phyloP scores from a whole-genome alignment of 2,329 filamentous ascomycete species.

The Colletotrichum aenigma region DNA sequence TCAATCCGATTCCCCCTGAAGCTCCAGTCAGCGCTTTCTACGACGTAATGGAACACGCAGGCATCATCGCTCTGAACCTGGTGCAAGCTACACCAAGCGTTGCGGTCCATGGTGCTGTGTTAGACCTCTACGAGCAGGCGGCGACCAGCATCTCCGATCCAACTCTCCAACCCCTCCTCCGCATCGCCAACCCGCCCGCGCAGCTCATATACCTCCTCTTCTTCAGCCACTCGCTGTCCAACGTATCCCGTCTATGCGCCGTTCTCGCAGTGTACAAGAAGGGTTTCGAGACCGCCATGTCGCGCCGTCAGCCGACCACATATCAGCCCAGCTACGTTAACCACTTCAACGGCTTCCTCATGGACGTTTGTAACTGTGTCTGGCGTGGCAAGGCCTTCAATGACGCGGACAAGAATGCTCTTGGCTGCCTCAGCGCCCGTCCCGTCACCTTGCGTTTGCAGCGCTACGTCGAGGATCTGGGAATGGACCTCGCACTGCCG shows the following conservation, averaged over 20 bases:
- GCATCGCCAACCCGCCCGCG: slow-evolving; percentile 71
- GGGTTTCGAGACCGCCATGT: slow-evolving; percentile 70
- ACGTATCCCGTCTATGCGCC: slow-evolving; percentile 71
- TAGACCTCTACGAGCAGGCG: slow-evolving; percentile 73
- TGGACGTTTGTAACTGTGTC: slow-evolving; percentile 85
- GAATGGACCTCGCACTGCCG: slow-evolving; percentile 49
- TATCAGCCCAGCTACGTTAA: slow-evolving; percentile 67
- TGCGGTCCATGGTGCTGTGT: slow-evolving; percentile 58
- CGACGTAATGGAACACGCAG: slow-evolving; percentile 52
- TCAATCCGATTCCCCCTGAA: slow-evolving; percentile 35
- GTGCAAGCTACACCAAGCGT: slow-evolving; percentile 55
- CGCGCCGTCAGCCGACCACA: slow-evolving; percentile 29
- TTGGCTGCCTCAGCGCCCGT: slow-evolving; percentile 55
- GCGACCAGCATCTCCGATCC: slow-evolving; percentile 60
- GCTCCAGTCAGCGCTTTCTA: slow-evolving; percentile 40
- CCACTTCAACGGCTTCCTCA: slow-evolving; percentile 81
- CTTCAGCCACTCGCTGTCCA: slow-evolving; percentile 67
- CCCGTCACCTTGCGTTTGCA: slow-evolving; percentile 49
- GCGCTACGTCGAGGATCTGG: slow-evolving; percentile 53
- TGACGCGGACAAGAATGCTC: slow-evolving; percentile 64
- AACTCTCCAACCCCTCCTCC: slow-evolving; percentile 56
- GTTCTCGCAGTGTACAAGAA: slow-evolving; percentile 76
- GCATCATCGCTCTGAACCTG: slow-evolving; percentile 62
- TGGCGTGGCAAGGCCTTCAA: slow-evolving; percentile 79
- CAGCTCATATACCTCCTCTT: slow-evolving; percentile 73